Evolutionary conservation across 1,139 yeast species (phyloP).

Genomic region (Arxiozyma bovina): DNA sequence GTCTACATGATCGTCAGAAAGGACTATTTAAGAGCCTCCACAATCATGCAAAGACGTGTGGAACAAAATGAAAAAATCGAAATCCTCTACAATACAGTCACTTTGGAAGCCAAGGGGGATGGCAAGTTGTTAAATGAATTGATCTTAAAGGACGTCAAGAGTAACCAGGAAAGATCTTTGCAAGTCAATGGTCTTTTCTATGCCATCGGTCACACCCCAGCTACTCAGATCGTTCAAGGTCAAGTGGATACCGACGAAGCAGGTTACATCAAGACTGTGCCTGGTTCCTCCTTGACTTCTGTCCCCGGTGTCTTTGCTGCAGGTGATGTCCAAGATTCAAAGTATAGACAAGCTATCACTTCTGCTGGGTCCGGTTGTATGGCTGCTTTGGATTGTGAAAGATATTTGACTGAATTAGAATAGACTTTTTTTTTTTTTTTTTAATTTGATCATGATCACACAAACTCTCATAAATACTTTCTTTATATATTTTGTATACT

Average conservation of each 20-base stretch:
- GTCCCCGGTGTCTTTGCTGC: conserved; percentile 93
- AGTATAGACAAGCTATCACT: conserved; percentile 97
- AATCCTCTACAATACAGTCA: conserved; percentile 77
- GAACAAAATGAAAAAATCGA: conserved; percentile 78
- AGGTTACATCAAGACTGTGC: conserved; percentile 80
- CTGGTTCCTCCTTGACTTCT: conserved; percentile 85
- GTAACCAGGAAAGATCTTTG: conserved; percentile 59
- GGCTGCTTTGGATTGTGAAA: conserved; percentile 97
- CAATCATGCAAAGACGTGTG: conserved; percentile 93
- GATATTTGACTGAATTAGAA: conserved; percentile 65
- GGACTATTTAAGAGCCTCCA: conserved; percentile 87
- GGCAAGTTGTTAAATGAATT: conserved; percentile 63
- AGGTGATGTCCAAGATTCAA: conserved; percentile 97
- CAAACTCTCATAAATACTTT: background rate
- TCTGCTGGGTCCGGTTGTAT: conserved; percentile 99
- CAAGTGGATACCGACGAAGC: conserved; percentile 79
- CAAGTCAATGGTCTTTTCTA: conserved; percentile 88
- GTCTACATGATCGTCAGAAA: conserved; percentile 89
- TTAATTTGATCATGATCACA: too few species aligned
- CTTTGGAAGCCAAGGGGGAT: conserved; percentile 85
- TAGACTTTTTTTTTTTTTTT: conserved; percentile 10
- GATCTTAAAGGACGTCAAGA: conserved; percentile 58
- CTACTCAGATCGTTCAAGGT: conserved; percentile 67
- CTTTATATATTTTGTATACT: too few species aligned
- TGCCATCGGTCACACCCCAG: conserved; percentile 97